These are phyloP conservation scores for Nidularia pulvinata DNA, from an alignment of 768 basidiomycete genomes.

Conservation along the genomic window DNA sequence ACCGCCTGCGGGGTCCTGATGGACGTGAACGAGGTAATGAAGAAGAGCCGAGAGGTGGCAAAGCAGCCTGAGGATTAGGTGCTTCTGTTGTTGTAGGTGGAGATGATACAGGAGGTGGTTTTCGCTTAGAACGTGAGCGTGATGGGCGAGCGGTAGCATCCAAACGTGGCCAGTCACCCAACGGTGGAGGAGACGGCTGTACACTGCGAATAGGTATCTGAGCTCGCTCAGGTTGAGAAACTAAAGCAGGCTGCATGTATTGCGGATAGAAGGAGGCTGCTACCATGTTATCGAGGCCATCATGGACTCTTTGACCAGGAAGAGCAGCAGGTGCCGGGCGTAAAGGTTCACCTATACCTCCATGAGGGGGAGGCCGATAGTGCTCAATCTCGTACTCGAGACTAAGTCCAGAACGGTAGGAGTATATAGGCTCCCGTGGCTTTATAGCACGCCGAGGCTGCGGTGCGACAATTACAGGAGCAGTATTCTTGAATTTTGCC, in stretches of 20 bases:
- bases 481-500: constrained; percentile 31
- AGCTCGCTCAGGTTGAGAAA: constrained; percentile 10
- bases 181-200: constrained; percentile 37
- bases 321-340: background rate
- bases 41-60: constrained; percentile 9
- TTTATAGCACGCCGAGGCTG: constrained; percentile 31
- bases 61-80: constrained; percentile 7
- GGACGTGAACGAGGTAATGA: constrained; percentile 20
- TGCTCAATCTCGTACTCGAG: constrained; percentile 49
- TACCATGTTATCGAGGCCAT: constrained; percentile 6
- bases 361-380: constrained; percentile 22
- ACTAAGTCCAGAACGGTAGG: constrained; percentile 36
- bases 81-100: constrained; percentile 6
- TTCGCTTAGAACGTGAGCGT: constrained; percentile 22
- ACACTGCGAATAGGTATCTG: constrained; percentile 13
- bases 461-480: constrained; percentile 41
- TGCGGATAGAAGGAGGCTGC: constrained; percentile 23
- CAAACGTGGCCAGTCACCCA: constrained; percentile 55
- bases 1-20: constrained; percentile 30
- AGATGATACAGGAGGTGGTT: constrained; percentile 1
- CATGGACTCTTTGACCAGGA: constrained; percentile 4
- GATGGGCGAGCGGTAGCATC: constrained; percentile 32
- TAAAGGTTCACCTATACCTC: background rate
- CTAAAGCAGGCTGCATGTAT: constrained; percentile 15
- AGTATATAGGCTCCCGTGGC: constrained; percentile 27